Conservation (phyloP, 2,329 filamentous ascomycete genomes). For the Dryadomyces quercivorus region DNA sequence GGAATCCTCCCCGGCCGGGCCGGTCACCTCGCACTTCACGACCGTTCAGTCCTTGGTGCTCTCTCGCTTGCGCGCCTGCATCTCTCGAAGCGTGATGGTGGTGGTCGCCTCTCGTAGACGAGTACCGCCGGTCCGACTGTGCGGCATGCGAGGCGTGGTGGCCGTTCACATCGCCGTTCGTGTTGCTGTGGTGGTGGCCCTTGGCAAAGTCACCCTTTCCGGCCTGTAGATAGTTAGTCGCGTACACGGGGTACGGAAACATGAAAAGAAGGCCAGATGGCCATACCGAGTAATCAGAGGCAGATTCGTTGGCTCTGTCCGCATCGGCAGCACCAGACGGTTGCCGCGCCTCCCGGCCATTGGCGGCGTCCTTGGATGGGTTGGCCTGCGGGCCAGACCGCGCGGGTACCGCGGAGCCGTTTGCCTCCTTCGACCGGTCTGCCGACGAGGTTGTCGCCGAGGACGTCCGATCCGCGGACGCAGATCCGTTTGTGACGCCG, state of each 20-base stretch:
- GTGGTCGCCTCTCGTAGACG: not conserved
- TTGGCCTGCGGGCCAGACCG: constrained; percentile 20
- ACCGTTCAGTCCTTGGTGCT: constrained; percentile 1
- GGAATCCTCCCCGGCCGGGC: constrained; percentile 29
- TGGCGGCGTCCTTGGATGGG: constrained; percentile 25
- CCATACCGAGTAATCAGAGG: constrained; percentile 15
- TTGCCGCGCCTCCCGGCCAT: constrained; percentile 35
- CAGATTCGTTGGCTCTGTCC: constrained; percentile 30
- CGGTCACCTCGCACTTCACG: constrained; percentile 24
- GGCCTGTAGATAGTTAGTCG: not conserved
- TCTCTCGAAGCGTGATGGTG: not conserved
- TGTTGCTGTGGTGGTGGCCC: not conserved
- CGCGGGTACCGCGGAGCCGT: constrained; percentile 16
- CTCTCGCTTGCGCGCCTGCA: not conserved
- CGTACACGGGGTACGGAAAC: not conserved
- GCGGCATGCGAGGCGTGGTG: not conserved
- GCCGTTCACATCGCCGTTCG: constrained; percentile 2
- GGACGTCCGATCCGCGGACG: constrained; percentile 13
- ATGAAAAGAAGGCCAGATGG: too few relatives aligned
- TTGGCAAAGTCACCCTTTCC: not conserved
- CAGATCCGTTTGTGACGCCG: constrained; percentile 10
- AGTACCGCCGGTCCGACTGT: constrained; percentile 6
- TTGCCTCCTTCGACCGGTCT: constrained; percentile 26
- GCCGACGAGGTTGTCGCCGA: constrained; percentile 7
- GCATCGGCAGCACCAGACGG: constrained; percentile 17